Percentiles rank a stretch among this genome's conserved stretches.
phyloP scores from a whole-genome alignment of 352 stramenopile genomes.

The Pythium aquatile region DNA sequence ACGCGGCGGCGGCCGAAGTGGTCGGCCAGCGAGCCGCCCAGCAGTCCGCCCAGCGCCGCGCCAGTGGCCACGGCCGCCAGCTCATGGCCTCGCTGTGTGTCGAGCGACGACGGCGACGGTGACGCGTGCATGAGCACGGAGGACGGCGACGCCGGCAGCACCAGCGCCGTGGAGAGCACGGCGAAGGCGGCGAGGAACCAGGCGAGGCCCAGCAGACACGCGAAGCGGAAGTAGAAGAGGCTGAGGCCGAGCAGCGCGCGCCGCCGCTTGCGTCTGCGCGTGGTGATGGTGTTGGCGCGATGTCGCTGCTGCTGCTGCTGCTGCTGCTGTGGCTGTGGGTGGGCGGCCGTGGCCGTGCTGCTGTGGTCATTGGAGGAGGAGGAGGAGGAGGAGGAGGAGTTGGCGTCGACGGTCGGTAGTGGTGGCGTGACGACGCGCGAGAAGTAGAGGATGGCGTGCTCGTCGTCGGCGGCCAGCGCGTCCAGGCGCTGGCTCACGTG shows the following conservation, averaged over 20 bases:
- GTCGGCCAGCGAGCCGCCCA: conserved; percentile 57
- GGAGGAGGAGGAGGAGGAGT: neutral
- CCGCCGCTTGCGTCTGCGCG: conserved; percentile 10
- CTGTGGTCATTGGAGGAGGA: neutral
- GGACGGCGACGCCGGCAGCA: conserved; percentile 1
- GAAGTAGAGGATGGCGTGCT: conserved; percentile 25
- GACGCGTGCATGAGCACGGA: neutral
- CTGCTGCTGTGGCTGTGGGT: neutral
- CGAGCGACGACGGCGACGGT: neutral
- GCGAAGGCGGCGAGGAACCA: conserved; percentile 17
- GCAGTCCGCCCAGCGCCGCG: conserved; percentile 41
- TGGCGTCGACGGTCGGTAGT: neutral
- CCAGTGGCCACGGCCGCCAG: conserved; percentile 24
- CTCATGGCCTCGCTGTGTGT: conserved; percentile 13
- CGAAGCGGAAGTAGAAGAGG: conserved; percentile 21
- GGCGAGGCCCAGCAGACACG: conserved; percentile 7
- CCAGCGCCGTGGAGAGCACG: conserved; percentile 1
- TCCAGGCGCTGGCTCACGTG: conserved; percentile 29
- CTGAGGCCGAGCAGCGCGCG: conserved; percentile 13
- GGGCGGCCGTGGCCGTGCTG: conserved; percentile 5
- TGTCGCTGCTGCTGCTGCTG: neutral
- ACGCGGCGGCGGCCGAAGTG: conserved; percentile 50
- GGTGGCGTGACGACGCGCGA: conserved; percentile 18
- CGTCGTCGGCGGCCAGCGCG: conserved; percentile 27
- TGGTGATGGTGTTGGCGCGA: conserved; percentile 10